Evolutionary conservation across 2,329 filamentous ascomycete species (phyloP).

Genomic region (Phyllosticta capitalensis): DNA sequence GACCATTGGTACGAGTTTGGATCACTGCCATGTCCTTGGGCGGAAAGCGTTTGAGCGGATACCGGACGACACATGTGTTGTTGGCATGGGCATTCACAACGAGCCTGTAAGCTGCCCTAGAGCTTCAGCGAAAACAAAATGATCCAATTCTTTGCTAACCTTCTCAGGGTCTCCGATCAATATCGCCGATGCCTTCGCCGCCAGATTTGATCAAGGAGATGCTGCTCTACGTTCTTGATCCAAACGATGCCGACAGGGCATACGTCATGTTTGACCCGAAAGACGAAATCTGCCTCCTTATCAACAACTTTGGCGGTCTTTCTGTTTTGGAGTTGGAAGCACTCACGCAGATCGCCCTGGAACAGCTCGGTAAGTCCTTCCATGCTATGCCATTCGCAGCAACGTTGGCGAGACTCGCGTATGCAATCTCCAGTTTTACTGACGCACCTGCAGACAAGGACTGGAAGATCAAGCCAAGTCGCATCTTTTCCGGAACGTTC

Average conservation of each 20-base stretch:
- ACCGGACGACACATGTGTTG: conserved; percentile 27
- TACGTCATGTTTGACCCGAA: conserved; percentile 39
- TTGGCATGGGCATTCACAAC: conserved; percentile 44
- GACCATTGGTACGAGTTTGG: conserved; percentile 42
- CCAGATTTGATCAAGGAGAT: conserved; percentile 40
- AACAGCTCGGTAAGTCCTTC: conserved; percentile 23
- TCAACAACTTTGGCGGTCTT: conserved; percentile 43
- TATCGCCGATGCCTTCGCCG: conserved; percentile 39
- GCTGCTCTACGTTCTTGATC: conserved; percentile 40
- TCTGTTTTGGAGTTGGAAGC: conserved; percentile 40
- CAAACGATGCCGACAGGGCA: conserved; percentile 38
- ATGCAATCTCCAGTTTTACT: neutral
- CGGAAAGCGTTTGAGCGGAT: conserved; percentile 42
- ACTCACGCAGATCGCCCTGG: conserved; percentile 34
- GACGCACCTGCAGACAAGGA: conserved; percentile 26
- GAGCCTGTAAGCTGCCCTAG: conserved; percentile 31
- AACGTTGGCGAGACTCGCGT: neutral
- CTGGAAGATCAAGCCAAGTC: conserved; percentile 51
- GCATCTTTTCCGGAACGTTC: conserved; percentile 57
- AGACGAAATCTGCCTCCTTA: conserved; percentile 38
- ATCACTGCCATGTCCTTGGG: conserved; percentile 46
- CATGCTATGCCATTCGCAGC: too few relatives aligned
- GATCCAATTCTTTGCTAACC: too few relatives aligned
- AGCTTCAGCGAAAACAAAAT: neutral
- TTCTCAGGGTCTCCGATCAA: conserved; percentile 33